Evolutionary conservation across 257 asterid genomes (phyloP).

Genomic region (Dorcoceras hygrometricum): DNA sequence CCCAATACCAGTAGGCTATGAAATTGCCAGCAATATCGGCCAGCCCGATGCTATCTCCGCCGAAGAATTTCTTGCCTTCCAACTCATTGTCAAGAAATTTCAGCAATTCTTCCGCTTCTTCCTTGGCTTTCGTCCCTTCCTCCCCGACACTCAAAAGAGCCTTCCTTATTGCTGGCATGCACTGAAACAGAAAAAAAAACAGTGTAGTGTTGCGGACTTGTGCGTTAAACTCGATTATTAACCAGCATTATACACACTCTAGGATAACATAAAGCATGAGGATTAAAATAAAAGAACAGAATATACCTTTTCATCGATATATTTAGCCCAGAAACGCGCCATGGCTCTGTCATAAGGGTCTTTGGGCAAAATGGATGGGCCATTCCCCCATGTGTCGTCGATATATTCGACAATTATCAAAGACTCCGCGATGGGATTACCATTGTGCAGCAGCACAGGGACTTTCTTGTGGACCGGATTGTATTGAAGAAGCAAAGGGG

Average conservation of each 20-base stretch:
- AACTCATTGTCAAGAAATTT: constrained; percentile 34
- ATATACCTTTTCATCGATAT: constrained; percentile 37
- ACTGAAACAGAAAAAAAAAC: constrained; percentile 23
- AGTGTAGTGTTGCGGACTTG: too few species aligned
- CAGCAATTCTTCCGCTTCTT: constrained; percentile 30
- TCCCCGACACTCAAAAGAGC: constrained; percentile 29
- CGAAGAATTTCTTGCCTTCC: constrained; percentile 40
- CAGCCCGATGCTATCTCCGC: constrained; percentile 38
- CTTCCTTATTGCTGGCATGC: constrained; percentile 24
- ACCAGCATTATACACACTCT: too few species aligned
- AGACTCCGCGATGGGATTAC: constrained; percentile 32
- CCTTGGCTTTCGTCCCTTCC: constrained; percentile 32
- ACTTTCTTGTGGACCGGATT: constrained; percentile 31
- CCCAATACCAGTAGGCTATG: constrained; percentile 29
- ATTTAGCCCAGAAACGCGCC: constrained; percentile 39
- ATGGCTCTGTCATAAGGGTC: constrained; percentile 34
- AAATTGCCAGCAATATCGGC: constrained; percentile 33
- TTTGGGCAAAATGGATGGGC: constrained; percentile 28
- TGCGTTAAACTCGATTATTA: too few species aligned
- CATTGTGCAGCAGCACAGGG: constrained; percentile 39
- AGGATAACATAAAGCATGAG: too few species aligned
- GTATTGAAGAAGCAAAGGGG: constrained; percentile 30
- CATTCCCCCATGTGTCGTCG: constrained; percentile 35
- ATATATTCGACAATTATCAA: constrained; percentile 36
- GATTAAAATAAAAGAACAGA: not conserved